Evolutionary conservation across 768 basidiomycete genomes (phyloP), one percentile per base, ranked within the genome.

Genomic region (Coprinopsis sp.): DNA sequence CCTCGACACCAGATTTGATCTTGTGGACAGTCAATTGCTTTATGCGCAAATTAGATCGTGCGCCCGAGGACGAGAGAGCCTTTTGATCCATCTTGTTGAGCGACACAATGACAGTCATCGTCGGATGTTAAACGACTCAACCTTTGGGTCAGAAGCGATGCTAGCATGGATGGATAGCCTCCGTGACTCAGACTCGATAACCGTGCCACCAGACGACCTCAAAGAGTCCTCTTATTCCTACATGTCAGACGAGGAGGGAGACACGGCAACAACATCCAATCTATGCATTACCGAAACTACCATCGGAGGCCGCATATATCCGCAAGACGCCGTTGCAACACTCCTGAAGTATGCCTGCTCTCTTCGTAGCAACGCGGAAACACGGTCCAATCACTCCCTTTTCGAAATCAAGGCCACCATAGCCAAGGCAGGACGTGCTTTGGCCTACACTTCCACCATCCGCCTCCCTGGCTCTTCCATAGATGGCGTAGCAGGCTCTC

Each of bases 241-340:
- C 50, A 64, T 68, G 33, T 74, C 73, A 0, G 77, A 78, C 46
- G 72, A 65, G 38, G 77, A 76, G 12, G 74, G 73, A 24, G 74
- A 80, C 30, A 71, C 70, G 13, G 63, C 65, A 4, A 53, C 38
- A 2, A 53, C 60, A n/a, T 52, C 61, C 16, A 77, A 52, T 50
- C 71, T 90, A 36, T 62, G n/a, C n/a, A n/a, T n/a, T n/a, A n/a
- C 71, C 51, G 85, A 90, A 56, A 77, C 88, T 1, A 72, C 74
- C 2, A 81, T 84, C 10, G 71, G 81, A 37, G 74, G 77, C 18
- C 72, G 73, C 37, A 72, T 91, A 42, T 75, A 75, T 54, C 64
- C 67, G n/a, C 66, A 72, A 39, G 76, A 87, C 57, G 81, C 86
- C 18, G 68, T 76, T 0, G 65, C 69, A 12, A 73, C 76, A 13